Evolutionary conservation across 2,329 filamentous ascomycete species (phyloP).

Genomic region (Neopestalotiopsis clavispora): DNA sequence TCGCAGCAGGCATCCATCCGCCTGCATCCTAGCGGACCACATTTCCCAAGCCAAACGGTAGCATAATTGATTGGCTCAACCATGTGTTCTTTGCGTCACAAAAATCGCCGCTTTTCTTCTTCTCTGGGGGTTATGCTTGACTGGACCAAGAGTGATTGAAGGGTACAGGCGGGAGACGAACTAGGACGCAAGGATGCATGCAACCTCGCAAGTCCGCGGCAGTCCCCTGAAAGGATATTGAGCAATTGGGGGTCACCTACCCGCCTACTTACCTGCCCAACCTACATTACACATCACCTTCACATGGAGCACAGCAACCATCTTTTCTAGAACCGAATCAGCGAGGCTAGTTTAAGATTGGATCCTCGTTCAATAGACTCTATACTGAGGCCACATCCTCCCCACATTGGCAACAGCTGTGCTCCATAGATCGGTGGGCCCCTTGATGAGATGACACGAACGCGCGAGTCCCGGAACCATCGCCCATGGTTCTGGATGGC

Average conservation of each 20-base stretch:
- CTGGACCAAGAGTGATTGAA: not conserved
- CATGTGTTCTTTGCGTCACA: not conserved
- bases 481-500: not conserved
- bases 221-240: not conserved
- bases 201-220: not conserved
- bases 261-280: too few species aligned
- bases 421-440: not conserved
- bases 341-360: not conserved
- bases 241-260: not conserved
- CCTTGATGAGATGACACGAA: not conserved
- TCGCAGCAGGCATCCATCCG: not conserved
- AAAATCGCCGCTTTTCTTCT: not conserved
- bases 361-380: constrained; percentile 2
- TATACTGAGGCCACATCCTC: not conserved
- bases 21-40: not conserved
- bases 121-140: not conserved
- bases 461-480: not conserved
- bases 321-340: not conserved
- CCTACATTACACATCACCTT: too few species aligned
- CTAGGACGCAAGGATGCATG: not conserved
- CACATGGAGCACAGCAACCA: not conserved
- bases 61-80: not conserved
- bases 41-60: not conserved
- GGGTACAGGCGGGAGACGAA: not conserved
- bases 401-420: constrained; percentile 1